Percentiles rank a stretch among this genome's conserved stretches.
Evolutionary conservation across 495 filamentous ascomycete species (phyloP).

Genomic region (Penicillium angulare): DNA sequence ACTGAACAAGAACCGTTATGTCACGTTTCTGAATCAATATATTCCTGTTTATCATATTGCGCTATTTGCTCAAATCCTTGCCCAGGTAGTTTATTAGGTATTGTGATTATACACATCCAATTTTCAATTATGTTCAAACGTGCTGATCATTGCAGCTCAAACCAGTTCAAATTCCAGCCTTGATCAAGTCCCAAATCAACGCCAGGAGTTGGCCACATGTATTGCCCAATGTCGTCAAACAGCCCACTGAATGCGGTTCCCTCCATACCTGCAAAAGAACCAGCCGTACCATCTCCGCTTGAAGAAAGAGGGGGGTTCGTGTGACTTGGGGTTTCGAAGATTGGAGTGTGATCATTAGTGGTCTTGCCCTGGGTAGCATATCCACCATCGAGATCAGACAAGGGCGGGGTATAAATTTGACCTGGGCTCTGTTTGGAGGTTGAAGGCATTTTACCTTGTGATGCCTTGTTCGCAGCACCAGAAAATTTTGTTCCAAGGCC

Average conservation of each 20-base stretch:
- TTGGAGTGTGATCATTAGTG: background rate
- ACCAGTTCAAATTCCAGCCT: conserved; percentile 42
- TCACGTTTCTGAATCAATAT: no score
- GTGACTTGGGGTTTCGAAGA: conserved; percentile 4
- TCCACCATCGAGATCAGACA: conserved; percentile 17
- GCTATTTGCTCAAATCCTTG: no score
- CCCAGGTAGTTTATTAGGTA: no score
- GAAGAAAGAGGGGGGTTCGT: background rate
- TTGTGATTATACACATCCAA: no score
- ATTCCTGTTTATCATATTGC: no score
- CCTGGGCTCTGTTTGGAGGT: conserved; percentile 6
- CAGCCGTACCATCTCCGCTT: background rate
- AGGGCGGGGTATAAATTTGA: conserved; percentile 27
- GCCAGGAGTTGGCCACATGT: conserved; percentile 24
- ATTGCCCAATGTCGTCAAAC: conserved; percentile 23
- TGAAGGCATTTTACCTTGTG: background rate
- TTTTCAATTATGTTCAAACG: no score
- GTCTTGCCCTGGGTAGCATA: background rate
- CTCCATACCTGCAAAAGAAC: conserved; percentile 17
- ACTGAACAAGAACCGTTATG: no score
- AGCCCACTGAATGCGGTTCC: conserved; percentile 19
- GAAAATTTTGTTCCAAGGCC: conserved; percentile 31
- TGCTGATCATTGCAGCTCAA: conserved; percentile 4
- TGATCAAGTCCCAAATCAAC: conserved; percentile 38
- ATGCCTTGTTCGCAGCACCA: conserved; percentile 4